Percentiles rank a stretch among this genome's conserved stretches.
Conservation (phyloP, 202 grass and related monocot species). For the Sporobolus alterniflorus region DNA sequence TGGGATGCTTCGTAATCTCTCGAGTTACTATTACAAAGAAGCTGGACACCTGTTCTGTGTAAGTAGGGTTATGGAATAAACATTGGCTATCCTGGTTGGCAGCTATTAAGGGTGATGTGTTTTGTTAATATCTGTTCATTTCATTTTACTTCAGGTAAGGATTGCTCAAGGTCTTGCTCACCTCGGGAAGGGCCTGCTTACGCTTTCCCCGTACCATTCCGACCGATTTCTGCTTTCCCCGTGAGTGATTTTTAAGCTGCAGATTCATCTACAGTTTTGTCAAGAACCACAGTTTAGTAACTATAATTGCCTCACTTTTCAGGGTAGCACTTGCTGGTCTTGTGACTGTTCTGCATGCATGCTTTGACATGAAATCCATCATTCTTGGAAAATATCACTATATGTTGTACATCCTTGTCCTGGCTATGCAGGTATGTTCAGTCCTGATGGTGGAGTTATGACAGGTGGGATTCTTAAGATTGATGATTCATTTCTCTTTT, state of each 20-base stretch:
- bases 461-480: neutral
- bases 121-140: neutral
- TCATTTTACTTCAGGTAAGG: slow-evolving; percentile 58
- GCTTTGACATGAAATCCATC: slow-evolving; percentile 72
- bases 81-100: neutral
- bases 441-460: neutral
- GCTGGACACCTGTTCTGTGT: slow-evolving; percentile 73
- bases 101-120: neutral
- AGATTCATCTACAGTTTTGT: neutral
- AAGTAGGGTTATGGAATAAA: slow-evolving; percentile 7
- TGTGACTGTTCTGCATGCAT: slow-evolving; percentile 69
- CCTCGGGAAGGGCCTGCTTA: slow-evolving; percentile 73
- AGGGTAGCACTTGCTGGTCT: slow-evolving; percentile 71
- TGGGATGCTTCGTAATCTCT: slow-evolving; percentile 73
- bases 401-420: slow-evolving; percentile 66
- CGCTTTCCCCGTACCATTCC: slow-evolving; percentile 77
- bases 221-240: slow-evolving; percentile 68
- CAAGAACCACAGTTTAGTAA: neutral
- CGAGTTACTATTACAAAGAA: slow-evolving; percentile 86
- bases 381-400: slow-evolving; percentile 78
- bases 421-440: slow-evolving; percentile 73
- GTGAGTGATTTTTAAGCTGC: slow-evolving; percentile 38
- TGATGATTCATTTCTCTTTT: neutral
- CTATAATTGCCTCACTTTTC: neutral
- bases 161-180: slow-evolving; percentile 83